Conservation (phyloP, 2,329 filamentous ascomycete species). For the Neocucurbitaria cava region DNA sequence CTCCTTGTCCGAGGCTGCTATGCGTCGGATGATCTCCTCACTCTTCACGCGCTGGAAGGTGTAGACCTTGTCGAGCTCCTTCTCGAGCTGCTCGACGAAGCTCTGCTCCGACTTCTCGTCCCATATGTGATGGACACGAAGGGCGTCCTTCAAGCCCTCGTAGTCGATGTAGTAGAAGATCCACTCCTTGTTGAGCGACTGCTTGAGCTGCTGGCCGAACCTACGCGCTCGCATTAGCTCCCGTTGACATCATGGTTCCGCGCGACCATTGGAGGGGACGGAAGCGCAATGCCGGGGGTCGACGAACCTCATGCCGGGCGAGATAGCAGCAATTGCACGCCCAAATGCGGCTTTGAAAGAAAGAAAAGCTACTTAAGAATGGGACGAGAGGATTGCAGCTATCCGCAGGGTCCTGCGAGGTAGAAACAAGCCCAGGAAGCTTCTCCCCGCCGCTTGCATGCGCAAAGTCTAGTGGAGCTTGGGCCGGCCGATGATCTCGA, state of each 20-base stretch:
- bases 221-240: slow-evolving; percentile 50
- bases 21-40: slow-evolving; percentile 91
- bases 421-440: background rate
- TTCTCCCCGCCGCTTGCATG: slow-evolving; percentile 9
- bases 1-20: slow-evolving; percentile 85
- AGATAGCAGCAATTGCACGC: slow-evolving; percentile 15
- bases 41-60: slow-evolving; percentile 97
- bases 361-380: slow-evolving; percentile 14
- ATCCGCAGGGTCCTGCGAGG: slow-evolving; percentile 9
- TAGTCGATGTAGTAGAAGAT: slow-evolving; percentile 99
- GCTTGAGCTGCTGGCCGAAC: slow-evolving; percentile 96
- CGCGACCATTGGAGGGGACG: slow-evolving; percentile 20
- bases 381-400: slow-evolving; percentile 11
- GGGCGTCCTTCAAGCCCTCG: slow-evolving; percentile 85
- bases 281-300: slow-evolving; percentile 7
- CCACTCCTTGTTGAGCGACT: slow-evolving; percentile 95
- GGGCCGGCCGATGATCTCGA: slow-evolving; percentile 14
- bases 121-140: slow-evolving; percentile 83
- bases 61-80: slow-evolving; percentile 95
- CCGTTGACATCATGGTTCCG: slow-evolving; percentile 28
- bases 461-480: slow-evolving; percentile 19
- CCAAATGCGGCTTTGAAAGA: slow-evolving; percentile 1
- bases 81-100: slow-evolving; percentile 87
- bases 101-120: slow-evolving; percentile 87
- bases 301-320: slow-evolving; percentile 37